Base-by-base conservation (phyloP, 192 early-diverging fungal genomes). In the Entophlyctis luteolus region DNA sequence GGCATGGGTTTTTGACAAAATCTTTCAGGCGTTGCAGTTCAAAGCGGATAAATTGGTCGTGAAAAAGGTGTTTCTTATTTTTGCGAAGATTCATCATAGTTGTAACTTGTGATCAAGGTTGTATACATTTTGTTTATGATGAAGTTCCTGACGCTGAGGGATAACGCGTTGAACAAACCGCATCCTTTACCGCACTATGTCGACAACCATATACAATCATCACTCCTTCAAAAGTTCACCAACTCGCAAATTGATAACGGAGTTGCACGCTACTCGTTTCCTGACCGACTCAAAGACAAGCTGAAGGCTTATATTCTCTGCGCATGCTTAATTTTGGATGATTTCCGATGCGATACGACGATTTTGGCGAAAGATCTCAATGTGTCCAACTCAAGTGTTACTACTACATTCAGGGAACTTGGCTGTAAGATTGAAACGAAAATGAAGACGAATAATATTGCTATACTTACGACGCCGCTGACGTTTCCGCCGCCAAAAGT, bases 221-320 rank as follows among this genome's bases (percentile, higher is more conserved):
- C 57, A 4, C 16, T 59, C 33, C 68, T 42, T 16, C 35, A 14
- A 25, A 38, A 37, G 34, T 48, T 59, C 36, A 57, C 20, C 14
- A 22, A 14, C 2, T 16, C 38, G 54, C 33, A 45, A 37, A 0
- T n/a, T 20, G 36, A 63, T 45, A 35, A 2, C 39, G 31, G 14
- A 25, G 31, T 20, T 53, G 72, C 67, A 52, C 80, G 65, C 46
- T 82, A 78, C 62, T 88, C 88, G 22, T 58, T 68, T 47, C 42
- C 67, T 31, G 67, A 68, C 72, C 87, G 63, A 71, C 81, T 78
- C 39, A 86, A 88, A 60, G 90, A 90, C 75, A 90, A 83, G 75
- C 79, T 96, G 4, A 73, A 88, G 12, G 88, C 86, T 63, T 89
- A 92, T 68, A 90, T 93, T 55, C 69, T 90, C 39, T 82, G 83